Base-by-base conservation (phyloP, 192 early-diverging fungal genomes). In the Linnemannia schmuckeri region DNA sequence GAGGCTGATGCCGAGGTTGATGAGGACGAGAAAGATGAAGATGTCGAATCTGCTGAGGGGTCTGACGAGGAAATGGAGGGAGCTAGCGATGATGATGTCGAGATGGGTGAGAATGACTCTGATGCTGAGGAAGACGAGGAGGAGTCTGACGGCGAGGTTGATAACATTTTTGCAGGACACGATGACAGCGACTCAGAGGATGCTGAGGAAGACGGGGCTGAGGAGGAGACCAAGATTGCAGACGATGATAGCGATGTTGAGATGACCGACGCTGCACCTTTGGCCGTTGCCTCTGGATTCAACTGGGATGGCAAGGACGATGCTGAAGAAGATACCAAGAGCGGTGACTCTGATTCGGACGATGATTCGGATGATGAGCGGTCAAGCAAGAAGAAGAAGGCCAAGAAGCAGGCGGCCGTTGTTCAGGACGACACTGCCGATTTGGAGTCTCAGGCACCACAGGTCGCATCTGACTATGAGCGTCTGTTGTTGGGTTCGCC, bases 401-500 rank as follows among this genome's bases (percentile, higher is more conserved):
- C 76, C 88, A 93, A 78, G 89, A 88, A 72, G 81, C 80, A 20
- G 40, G 79, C 95, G 74, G 81, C 88, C 5, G 89, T 94, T 17
- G 89, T 94, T 24, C 90, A 90, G 70, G 96, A 96, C 72, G 88
- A 93, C 40, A 96, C 95, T 9, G 94, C 91, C 15, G 94, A 95
- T 68, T 85, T 95, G 5, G 88, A 90, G 24, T 90, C 91, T 42
- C 89, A 91, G 76, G 93, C 96, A 35, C 97, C 96, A 40, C 94
- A 96, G 88, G 89, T 93, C 6, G 92, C 96, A 24, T 90, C 92
- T 20, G 97, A 98, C 84, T 99, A 96, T 87, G 99, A 99, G 85
- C 94, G 98, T 72, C 88, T 99, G 70, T 85, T 99, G 40, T 89
- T 99, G 66, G 96, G 97, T 37, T 98, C 97, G 17, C 99, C 99